Conservation (phyloP, 768 basidiomycete genomes). For the Panaeolus cyanescens region DNA sequence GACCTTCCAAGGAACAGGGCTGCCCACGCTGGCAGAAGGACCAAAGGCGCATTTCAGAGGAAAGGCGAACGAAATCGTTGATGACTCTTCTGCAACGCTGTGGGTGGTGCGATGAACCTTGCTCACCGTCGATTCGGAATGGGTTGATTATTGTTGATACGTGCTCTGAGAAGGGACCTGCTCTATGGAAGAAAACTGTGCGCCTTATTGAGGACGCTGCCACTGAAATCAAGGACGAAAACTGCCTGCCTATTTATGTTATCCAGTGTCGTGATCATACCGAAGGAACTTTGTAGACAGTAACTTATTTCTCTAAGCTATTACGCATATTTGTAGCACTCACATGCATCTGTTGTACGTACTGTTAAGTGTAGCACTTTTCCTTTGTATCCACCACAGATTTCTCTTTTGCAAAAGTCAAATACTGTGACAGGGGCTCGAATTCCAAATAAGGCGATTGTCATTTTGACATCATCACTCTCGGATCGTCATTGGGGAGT, state of each 20-base stretch:
- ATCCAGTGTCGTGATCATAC: neutral
- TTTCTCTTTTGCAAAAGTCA: neutral
- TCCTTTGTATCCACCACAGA: too few species aligned
- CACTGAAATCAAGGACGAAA: neutral
- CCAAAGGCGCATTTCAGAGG: slow-evolving; percentile 31
- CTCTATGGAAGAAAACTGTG: slow-evolving; percentile 9
- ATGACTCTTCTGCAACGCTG: slow-evolving; percentile 50
- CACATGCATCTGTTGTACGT: too few species aligned
- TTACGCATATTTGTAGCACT: neutral
- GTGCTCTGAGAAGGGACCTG: slow-evolving; percentile 12
- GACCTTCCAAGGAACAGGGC: slow-evolving; percentile 13
- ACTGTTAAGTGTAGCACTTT: too few species aligned
- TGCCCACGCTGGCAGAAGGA: slow-evolving; percentile 23
- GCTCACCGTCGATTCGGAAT: slow-evolving; percentile 15
- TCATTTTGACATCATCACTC: neutral
- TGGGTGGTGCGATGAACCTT: slow-evolving; percentile 33
- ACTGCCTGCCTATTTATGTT: neutral
- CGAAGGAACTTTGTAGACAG: neutral
- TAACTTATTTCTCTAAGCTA: neutral
- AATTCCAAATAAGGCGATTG: neutral
- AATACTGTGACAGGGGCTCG: neutral
- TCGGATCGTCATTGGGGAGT: neutral
- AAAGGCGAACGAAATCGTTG: slow-evolving; percentile 39
- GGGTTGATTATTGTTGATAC: slow-evolving; percentile 43
- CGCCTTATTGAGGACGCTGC: neutral